Percentiles rank a stretch among this genome's conserved stretches.
phyloP scores from a whole-genome alignment of 2,329 filamentous ascomycete species.

The Diaporthe humulicola region DNA sequence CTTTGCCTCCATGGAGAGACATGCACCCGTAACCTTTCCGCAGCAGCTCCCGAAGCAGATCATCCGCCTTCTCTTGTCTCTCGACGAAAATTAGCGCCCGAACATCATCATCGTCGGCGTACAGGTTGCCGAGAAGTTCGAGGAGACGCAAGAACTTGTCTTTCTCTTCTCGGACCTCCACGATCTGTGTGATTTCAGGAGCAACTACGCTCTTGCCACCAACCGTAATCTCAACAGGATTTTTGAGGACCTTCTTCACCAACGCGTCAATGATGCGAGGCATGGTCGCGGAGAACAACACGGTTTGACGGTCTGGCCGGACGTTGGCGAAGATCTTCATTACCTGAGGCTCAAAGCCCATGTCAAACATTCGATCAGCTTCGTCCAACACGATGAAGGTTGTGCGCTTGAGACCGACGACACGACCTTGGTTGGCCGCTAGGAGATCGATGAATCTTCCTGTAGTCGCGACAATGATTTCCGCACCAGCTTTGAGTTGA shows the following conservation, averaged over 20 bases:
- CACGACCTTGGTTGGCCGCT: slow-evolving; percentile 92
- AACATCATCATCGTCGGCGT: slow-evolving; percentile 89
- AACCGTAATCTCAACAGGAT: slow-evolving; percentile 91
- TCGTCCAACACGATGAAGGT: slow-evolving; percentile 97
- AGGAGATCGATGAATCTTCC: slow-evolving; percentile 96
- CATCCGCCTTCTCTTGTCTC: slow-evolving; percentile 90
- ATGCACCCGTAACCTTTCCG: slow-evolving; percentile 90
- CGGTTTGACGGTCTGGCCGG: slow-evolving; percentile 91
- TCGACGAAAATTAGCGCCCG: slow-evolving; percentile 93
- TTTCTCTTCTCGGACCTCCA: slow-evolving; percentile 86
- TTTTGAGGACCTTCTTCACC: slow-evolving; percentile 87
- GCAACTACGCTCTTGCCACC: slow-evolving; percentile 89
- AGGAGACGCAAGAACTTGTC: slow-evolving; percentile 88
- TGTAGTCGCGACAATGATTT: slow-evolving; percentile 95
- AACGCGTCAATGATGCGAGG: slow-evolving; percentile 92
- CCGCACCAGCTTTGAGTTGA: slow-evolving; percentile 92
- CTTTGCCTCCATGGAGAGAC: slow-evolving; percentile 94
- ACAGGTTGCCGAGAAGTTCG: slow-evolving; percentile 88
- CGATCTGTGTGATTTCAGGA: slow-evolving; percentile 92
- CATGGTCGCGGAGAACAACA: slow-evolving; percentile 97
- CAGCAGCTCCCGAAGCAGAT: slow-evolving; percentile 81
- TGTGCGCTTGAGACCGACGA: slow-evolving; percentile 89
- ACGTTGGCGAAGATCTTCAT: slow-evolving; percentile 96
- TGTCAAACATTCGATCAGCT: slow-evolving; percentile 99
- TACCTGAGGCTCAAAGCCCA: slow-evolving; percentile 98